Percentiles rank a stretch among this genome's conserved stretches.
phyloP scores from a whole-genome alignment of 352 stramenopile genomes.

The Phytophthora crassamura region DNA sequence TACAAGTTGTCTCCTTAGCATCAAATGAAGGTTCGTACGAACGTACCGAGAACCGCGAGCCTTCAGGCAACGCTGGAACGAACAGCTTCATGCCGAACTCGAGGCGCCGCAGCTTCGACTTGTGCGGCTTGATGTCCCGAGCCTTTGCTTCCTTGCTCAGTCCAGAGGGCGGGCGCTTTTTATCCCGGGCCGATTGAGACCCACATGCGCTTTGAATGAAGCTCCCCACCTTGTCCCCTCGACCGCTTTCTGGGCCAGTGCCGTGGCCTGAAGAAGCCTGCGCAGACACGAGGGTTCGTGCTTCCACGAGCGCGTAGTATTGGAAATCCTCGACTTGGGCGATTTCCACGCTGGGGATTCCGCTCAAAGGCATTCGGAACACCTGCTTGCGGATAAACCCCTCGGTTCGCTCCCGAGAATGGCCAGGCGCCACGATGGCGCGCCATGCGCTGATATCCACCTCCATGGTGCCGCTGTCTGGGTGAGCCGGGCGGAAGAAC shows the following conservation, averaged over 20 bases:
- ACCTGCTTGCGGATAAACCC: constrained; percentile 61
- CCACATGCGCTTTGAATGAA: constrained; percentile 13
- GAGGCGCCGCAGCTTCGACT: constrained; percentile 35
- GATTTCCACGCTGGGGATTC: constrained; percentile 53
- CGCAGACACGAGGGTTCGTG: constrained; percentile 4
- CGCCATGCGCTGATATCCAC: constrained; percentile 71
- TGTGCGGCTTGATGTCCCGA: constrained; percentile 13
- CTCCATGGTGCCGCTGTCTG: constrained; percentile 60
- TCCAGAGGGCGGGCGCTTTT: constrained; percentile 30
- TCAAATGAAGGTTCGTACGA: constrained; percentile 1
- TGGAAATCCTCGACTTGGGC: constrained; percentile 64
- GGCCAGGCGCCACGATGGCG: constrained; percentile 10
- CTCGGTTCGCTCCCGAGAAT: constrained; percentile 15
- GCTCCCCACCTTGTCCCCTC: constrained; percentile 26
- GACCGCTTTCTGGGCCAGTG: constrained; percentile 7
- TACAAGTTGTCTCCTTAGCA: neutral
- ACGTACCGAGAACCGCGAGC: constrained; percentile 65
- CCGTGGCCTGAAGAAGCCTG: neutral
- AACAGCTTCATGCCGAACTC: constrained; percentile 80
- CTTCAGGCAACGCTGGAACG: constrained; percentile 52
- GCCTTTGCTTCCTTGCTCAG: constrained; percentile 27
- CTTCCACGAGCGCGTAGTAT: constrained; percentile 56
- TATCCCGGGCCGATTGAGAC: constrained; percentile 25
- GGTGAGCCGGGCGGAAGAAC: constrained; percentile 48
- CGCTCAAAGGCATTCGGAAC: constrained; percentile 63